A percentile compares a stretch with the other conserved stretches of the same genome.
phyloP scores from a whole-genome alignment of 139 green algal species.

The Zygnema circumcarinatum region DNA sequence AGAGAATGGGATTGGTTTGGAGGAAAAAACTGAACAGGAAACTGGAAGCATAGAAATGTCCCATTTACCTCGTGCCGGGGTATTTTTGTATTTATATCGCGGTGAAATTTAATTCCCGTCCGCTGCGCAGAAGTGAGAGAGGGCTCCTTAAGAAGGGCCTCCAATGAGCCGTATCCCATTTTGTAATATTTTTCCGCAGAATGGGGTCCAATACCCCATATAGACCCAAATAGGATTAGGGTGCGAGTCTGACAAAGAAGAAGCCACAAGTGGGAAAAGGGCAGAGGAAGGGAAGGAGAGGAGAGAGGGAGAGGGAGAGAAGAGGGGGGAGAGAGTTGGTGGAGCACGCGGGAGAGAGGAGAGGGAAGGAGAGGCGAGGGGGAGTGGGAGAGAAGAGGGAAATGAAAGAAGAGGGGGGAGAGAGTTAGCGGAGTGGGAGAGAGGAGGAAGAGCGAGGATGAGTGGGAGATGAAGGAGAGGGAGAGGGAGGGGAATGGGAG shows the following conservation, averaged over 20 bases:
- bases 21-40: no score
- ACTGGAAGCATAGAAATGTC: no score
- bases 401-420: background rate
- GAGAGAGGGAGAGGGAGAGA: background rate
- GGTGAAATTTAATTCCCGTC: constrained; percentile 14
- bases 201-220: constrained; percentile 38
- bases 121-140: constrained; percentile 1
- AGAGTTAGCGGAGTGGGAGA: no score
- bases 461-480: background rate
- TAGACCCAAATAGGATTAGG: no score
- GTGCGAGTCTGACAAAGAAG: background rate
- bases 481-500: background rate
- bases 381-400: background rate
- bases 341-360: background rate
- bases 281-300: background rate
- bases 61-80: constrained; percentile 29
- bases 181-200: constrained; percentile 30
- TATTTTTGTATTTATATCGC: constrained; percentile 17
- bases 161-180: constrained; percentile 21
- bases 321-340: background rate
- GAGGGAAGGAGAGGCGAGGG: background rate
- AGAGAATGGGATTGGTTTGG: no score
- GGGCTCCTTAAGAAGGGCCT: constrained; percentile 15
- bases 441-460: constrained; percentile 3
- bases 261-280: background rate